phyloP scores from a whole-genome alignment of 768 basidiomycete genomes.

The Kwoniella bestiolae region DNA sequence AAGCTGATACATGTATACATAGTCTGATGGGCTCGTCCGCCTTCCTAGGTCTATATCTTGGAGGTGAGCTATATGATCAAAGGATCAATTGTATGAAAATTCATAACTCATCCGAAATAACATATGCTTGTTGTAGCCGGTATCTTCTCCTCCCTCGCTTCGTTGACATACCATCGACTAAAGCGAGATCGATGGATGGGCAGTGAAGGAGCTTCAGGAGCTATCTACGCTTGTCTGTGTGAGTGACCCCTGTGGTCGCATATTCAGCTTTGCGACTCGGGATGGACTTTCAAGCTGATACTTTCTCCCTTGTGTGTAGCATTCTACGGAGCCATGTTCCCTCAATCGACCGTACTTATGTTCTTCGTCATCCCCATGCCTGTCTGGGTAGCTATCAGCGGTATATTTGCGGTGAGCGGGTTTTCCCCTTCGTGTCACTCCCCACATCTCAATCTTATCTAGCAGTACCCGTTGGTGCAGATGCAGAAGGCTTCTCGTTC shows the following conservation, averaged over 20 bases:
- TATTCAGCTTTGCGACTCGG: neutral
- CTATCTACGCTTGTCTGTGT: slow-evolving; percentile 52
- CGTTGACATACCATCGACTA: slow-evolving; percentile 45
- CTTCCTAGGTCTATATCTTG: slow-evolving; percentile 55
- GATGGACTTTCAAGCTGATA: neutral
- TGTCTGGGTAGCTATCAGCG: slow-evolving; percentile 50
- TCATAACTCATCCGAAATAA: neutral
- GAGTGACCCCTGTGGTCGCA: neutral
- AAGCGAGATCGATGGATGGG: slow-evolving; percentile 37
- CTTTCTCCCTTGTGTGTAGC: slow-evolving; percentile 26
- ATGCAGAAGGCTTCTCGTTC: too few species aligned
- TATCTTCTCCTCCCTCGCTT: slow-evolving; percentile 43
- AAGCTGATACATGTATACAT: neutral
- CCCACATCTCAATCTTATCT: too few species aligned
- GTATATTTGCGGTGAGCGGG: slow-evolving; percentile 54
- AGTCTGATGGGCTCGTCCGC: slow-evolving; percentile 51
- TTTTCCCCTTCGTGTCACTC: neutral
- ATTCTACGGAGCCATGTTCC: slow-evolving; percentile 53
- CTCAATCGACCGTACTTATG: slow-evolving; percentile 49
- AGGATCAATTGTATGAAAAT: neutral
- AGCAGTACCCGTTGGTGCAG: too few species aligned
- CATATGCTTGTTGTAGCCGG: slow-evolving; percentile 30
- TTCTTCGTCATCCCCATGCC: slow-evolving; percentile 56
- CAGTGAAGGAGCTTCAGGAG: slow-evolving; percentile 55
- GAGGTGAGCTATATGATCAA: slow-evolving; percentile 32